Evolutionary conservation across 176 grass and related monocot genomes (phyloP), one percentile per base, ranked within the genome.

Genomic region (Pharus latifolius): DNA sequence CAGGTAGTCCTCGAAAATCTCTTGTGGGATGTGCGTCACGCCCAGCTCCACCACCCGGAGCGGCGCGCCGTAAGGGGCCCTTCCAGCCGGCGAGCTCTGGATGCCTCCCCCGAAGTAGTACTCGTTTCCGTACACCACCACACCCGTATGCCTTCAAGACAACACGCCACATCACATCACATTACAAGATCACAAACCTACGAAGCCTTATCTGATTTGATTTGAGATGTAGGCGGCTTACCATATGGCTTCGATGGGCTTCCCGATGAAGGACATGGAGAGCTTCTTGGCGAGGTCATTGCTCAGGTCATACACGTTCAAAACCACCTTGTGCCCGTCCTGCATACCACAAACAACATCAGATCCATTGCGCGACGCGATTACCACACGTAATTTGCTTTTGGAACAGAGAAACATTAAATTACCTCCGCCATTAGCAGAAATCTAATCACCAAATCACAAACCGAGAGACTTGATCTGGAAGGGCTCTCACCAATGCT

Each of bases 301-400:
- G 85, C 92, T 96, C 1, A 96, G 88, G 77, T 96, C 92, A 51
- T 96, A 96, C 11, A 92, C 88, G 79, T 96, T 86, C 17, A 96
- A 83, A 24, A 29, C 58, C 20, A 96, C 92, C 79, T 89, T 89
- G 88, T 76, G 76, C 27, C 88, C 92, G 4, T 92, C 88, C 92
- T 96, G 84, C 78, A n/a, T 30, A 38, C 48, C 82, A 72, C 70
- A 41, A 11, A 65, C n/a, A 29, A 1, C 13, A 26, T 78, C 53
- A 79, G 82, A 79, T 60, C 66, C n/a, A n/a, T n/a, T n/a, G n/a
- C n/a, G n/a, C n/a, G n/a, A n/a, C n/a, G n/a, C n/a, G n/a, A n/a
- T n/a, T n/a, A n/a, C n/a, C n/a, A n/a, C n/a, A n/a, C n/a, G n/a
- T n/a, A n/a, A n/a, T n/a, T n/a, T n/a, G n/a, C n/a, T n/a, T n/a